A percentile compares a stretch with the other conserved stretches of the same genome.
phyloP scores from a whole-genome alignment of 345 rosid species.

The Moricandia moricandioides region DNA sequence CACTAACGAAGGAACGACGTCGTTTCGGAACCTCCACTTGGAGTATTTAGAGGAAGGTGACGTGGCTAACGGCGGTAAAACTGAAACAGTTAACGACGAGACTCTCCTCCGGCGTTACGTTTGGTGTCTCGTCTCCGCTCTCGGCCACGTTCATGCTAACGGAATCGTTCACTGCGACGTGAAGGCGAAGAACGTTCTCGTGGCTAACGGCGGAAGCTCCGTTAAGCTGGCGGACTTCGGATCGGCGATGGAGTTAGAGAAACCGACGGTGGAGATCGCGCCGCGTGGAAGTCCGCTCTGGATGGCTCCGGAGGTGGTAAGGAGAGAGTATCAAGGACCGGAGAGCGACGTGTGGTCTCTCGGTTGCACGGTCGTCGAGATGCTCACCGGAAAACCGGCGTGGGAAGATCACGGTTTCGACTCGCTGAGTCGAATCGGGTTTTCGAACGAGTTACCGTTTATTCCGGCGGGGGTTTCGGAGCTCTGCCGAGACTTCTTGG shows the following conservation, averaged over 20 bases:
- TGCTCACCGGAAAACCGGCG: slow-evolving; percentile 66
- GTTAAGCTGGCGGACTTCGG: slow-evolving; percentile 83
- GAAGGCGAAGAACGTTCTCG: slow-evolving; percentile 60
- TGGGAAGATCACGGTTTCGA: slow-evolving; percentile 66
- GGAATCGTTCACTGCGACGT: slow-evolving; percentile 82
- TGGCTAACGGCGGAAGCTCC: slow-evolving; percentile 33
- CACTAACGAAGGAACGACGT: slow-evolving; percentile 33
- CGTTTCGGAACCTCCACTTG: slow-evolving; percentile 60
- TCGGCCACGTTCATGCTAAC: slow-evolving; percentile 49
- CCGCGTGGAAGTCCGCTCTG: slow-evolving; percentile 88
- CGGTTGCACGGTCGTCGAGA: slow-evolving; percentile 74
- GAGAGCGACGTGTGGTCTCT: slow-evolving; percentile 84
- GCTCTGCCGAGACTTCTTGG: slow-evolving; percentile 59
- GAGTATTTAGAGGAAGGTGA: slow-evolving; percentile 66
- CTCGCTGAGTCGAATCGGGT: slow-evolving; percentile 56
- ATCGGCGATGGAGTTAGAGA: slow-evolving; percentile 39
- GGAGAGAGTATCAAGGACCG: slow-evolving; percentile 67
- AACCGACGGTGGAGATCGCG: background rate
- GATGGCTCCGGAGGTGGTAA: slow-evolving; percentile 92
- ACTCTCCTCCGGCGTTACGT: slow-evolving; percentile 41
- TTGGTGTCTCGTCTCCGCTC: slow-evolving; percentile 58
- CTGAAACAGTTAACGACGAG: slow-evolving; percentile 35
- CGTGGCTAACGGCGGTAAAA: slow-evolving; percentile 44
- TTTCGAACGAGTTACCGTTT: slow-evolving; percentile 49
- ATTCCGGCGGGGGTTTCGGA: slow-evolving; percentile 49